Base-by-base conservation (phyloP, 345 rosid genomes). In the Citrus inodora region DNA sequence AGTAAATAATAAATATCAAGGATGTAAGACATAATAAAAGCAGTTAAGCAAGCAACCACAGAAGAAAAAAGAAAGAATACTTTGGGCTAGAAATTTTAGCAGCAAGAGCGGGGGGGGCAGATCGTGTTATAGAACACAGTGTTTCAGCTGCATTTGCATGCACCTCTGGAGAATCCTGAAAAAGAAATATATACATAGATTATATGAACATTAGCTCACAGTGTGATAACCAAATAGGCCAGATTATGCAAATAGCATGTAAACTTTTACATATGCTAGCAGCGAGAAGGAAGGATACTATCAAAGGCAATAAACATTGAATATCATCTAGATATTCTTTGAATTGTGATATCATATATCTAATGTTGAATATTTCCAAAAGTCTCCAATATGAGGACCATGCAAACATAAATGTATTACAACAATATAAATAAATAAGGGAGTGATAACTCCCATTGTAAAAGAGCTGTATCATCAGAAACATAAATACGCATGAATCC, bases 91-190 rank as follows among this genome's bases (percentile, higher is more conserved):
- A 89, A 67, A 95, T 87, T 87, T 93, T 92, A 70, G 92, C 79
- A 69, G 94, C 91, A 83, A 95, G 93, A 76, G 90, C 89, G n/a
- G 92, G 91, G 70, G 95, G 97, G 71, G 97, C 95, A 79, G 85
- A 90, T 85, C 95, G 86, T 58, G 98, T 89, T 53, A 93, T 91
- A 42, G 97, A 87, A 87, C 98, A 95, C 24, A 93, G 91, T 16
- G 92, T 86, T 89, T 95, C 98, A 79, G 98, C 98, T 53, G 95
- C 88, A 84, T 95, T 95, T 75, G 95, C 90, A 89, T 95, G 98
- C 79, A 93, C 98, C 87, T 95, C 95, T 27, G 98, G 95, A 66
- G 82, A 91, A 77, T 92, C 94, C 98, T 95, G 89, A 24, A 78
- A 70, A 35, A 35, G 37, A 35, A 71, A 71, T 35, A 42, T 28